phyloP scores from a whole-genome alignment of 805 yeast species.

The Hermanozyma aechmeae region DNA sequence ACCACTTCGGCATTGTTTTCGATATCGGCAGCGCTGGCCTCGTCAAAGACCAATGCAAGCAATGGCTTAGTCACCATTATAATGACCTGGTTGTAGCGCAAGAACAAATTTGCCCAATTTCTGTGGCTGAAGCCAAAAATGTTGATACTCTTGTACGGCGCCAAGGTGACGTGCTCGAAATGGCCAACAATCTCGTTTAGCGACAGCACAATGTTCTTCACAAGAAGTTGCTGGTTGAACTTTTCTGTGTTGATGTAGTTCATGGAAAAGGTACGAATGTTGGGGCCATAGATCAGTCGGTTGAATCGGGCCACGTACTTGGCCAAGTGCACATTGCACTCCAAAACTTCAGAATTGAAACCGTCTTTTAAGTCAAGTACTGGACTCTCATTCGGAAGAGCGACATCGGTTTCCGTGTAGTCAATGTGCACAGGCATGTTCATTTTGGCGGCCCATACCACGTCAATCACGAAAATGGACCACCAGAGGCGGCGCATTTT shows the following conservation, averaged over 20 bases:
- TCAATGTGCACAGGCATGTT: conserved; percentile 31
- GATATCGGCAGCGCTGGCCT: conserved; percentile 9
- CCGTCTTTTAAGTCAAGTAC: conserved; percentile 16
- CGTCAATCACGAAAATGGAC: conserved; percentile 31
- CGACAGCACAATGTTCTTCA: conserved; percentile 20
- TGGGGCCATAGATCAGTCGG: conserved; percentile 30
- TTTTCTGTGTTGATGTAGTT: conserved; percentile 32
- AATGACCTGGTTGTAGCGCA: conserved; percentile 26
- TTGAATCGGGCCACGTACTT: conserved; percentile 28
- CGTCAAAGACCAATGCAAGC: conserved; percentile 20
- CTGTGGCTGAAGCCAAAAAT: conserved; percentile 15
- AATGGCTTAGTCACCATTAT: conserved; percentile 25
- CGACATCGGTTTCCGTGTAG: conserved; percentile 34
- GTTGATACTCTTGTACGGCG: conserved; percentile 12
- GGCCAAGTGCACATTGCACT: conserved; percentile 29
- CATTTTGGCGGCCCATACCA: conserved; percentile 31
- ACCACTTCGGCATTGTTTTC: conserved; percentile 17
- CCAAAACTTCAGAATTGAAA: conserved; percentile 21
- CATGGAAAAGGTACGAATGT: conserved; percentile 27
- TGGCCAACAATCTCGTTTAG: conserved; percentile 19
- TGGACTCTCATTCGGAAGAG: conserved; percentile 27
- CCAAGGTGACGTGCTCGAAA: conserved; percentile 22
- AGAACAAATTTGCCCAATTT: conserved; percentile 22
- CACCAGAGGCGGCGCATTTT: conserved; percentile 32
- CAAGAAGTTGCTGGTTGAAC: conserved; percentile 25